Conservation (phyloP, 2,329 filamentous ascomycete species). For the Alternaria longipes region DNA sequence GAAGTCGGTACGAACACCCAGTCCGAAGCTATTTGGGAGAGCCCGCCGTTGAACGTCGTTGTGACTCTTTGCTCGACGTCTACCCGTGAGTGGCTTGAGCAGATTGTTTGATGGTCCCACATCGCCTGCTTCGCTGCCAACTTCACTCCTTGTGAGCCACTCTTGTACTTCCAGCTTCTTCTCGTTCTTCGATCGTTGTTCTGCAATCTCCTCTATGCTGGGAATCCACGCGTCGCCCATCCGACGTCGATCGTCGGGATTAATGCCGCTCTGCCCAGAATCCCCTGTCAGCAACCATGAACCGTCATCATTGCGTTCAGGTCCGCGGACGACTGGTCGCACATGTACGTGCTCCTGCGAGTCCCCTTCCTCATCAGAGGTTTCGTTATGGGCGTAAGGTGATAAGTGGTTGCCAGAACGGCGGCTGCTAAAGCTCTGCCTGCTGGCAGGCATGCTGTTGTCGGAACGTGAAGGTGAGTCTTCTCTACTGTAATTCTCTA, state of each 20-base stretch:
- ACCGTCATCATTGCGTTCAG: slow-evolving; percentile 55
- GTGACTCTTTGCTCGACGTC: slow-evolving; percentile 60
- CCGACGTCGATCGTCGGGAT: slow-evolving; percentile 56
- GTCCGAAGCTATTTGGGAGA: slow-evolving; percentile 35
- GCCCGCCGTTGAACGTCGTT: slow-evolving; percentile 49
- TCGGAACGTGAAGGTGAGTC: slow-evolving; percentile 48
- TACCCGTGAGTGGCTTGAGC: slow-evolving; percentile 40
- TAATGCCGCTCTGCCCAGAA: slow-evolving; percentile 58
- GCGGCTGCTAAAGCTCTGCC: slow-evolving; percentile 47
- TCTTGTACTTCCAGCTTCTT: slow-evolving; percentile 63
- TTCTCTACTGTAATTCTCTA: slow-evolving; percentile 49
- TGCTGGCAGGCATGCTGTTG: slow-evolving; percentile 46
- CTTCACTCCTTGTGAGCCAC: slow-evolving; percentile 60
- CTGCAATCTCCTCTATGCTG: slow-evolving; percentile 62
- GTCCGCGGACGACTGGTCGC: slow-evolving; percentile 43
- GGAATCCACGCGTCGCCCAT: slow-evolving; percentile 55
- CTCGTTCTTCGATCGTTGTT: slow-evolving; percentile 57
- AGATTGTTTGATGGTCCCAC: slow-evolving; percentile 39
- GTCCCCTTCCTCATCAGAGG: slow-evolving; percentile 45
- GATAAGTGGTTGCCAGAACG: slow-evolving; percentile 51
- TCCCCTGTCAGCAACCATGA: slow-evolving; percentile 54
- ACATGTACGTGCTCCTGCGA: slow-evolving; percentile 29
- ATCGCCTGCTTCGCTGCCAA: slow-evolving; percentile 59
- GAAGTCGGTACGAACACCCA: slow-evolving; percentile 46
- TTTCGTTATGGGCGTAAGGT: slow-evolving; percentile 47